These are phyloP conservation scores for Diutina siamensis DNA, from an alignment of 1,139 yeast genomes.

Conservation along the genomic window DNA sequence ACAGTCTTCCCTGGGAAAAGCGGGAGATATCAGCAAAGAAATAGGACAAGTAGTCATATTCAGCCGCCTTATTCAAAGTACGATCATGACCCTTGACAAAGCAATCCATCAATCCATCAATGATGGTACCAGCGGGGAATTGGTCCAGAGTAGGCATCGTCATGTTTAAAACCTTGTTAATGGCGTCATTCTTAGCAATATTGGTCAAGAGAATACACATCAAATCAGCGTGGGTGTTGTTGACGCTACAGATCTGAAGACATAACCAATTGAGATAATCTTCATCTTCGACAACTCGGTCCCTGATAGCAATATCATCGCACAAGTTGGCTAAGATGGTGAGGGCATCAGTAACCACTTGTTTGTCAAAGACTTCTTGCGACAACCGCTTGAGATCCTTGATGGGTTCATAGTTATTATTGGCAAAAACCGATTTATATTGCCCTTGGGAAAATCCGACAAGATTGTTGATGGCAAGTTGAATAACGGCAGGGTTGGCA, in stretches of 20 bases:
- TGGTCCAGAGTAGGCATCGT: slow-evolving; percentile 20
- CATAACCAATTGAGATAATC: slow-evolving; percentile 46
- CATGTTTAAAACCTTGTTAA: slow-evolving; percentile 42
- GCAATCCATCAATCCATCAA: slow-evolving; percentile 82
- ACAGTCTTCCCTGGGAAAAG: slow-evolving; percentile 55
- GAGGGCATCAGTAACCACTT: slow-evolving; percentile 53
- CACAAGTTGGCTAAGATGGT: slow-evolving; percentile 79
- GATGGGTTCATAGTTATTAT: slow-evolving; percentile 62
- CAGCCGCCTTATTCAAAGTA: slow-evolving; percentile 57
- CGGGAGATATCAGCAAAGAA: slow-evolving; percentile 88
- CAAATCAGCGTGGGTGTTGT: slow-evolving; percentile 54
- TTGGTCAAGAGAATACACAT: slow-evolving; percentile 79
- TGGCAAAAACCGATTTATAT: slow-evolving; percentile 53
- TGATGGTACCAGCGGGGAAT: slow-evolving; percentile 47
- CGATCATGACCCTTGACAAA: slow-evolving; percentile 80
- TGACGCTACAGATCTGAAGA: slow-evolving; percentile 40
- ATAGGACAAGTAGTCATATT: slow-evolving; percentile 73
- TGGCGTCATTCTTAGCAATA: slow-evolving; percentile 65
- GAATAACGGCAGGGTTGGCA: slow-evolving; percentile 71
- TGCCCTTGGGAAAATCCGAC: slow-evolving; percentile 74
- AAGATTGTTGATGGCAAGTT: slow-evolving; percentile 74
- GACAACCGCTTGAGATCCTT: slow-evolving; percentile 57
- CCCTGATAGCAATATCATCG: slow-evolving; percentile 55
- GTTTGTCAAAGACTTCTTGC: slow-evolving; percentile 22
- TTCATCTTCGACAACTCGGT: slow-evolving; percentile 52